Conservation (phyloP, 2,329 filamentous ascomycete genomes). For the Colletotrichum lentis region DNA sequence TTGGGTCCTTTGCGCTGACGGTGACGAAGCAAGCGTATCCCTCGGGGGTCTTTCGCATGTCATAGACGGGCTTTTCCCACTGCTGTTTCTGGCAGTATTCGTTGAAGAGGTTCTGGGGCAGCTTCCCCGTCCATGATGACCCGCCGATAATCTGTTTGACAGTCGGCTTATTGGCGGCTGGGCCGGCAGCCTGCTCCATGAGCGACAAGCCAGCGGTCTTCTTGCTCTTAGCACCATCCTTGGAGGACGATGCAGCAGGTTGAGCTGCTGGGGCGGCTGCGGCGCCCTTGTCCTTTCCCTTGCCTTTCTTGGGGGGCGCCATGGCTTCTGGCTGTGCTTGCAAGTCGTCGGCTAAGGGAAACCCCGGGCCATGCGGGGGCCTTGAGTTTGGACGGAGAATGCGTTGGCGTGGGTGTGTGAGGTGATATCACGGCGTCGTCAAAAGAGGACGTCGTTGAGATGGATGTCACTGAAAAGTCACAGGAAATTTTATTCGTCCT, state of each 20-base stretch:
- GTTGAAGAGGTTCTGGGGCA: slow-evolving; percentile 90
- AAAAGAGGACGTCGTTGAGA: slow-evolving; percentile 14
- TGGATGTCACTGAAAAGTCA: slow-evolving; percentile 10
- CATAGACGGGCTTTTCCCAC: slow-evolving; percentile 94
- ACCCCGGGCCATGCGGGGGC: slow-evolving; percentile 1
- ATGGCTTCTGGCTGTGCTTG: slow-evolving; percentile 19
- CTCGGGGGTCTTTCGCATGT: slow-evolving; percentile 76
- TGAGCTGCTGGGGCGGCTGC: slow-evolving; percentile 48
- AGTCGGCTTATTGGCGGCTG: slow-evolving; percentile 61
- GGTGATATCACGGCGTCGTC: neutral
- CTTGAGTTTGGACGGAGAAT: neutral
- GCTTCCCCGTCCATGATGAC: slow-evolving; percentile 95
- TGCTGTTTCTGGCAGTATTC: slow-evolving; percentile 96
- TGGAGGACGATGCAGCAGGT: slow-evolving; percentile 45
- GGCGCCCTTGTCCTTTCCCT: slow-evolving; percentile 57
- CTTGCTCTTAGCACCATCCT: slow-evolving; percentile 65
- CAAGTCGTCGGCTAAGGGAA: neutral
- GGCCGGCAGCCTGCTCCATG: slow-evolving; percentile 46
- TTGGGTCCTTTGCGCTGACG: slow-evolving; percentile 76
- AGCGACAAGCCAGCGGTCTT: slow-evolving; percentile 44
- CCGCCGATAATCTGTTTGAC: slow-evolving; percentile 88
- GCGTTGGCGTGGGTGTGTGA: neutral
- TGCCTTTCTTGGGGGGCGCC: slow-evolving; percentile 36
- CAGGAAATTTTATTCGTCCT: slow-evolving; percentile 28
- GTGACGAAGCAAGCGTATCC: slow-evolving; percentile 85